Conservation (phyloP, 139 green algal species). For the Zygnema circumcarinatum region DNA sequence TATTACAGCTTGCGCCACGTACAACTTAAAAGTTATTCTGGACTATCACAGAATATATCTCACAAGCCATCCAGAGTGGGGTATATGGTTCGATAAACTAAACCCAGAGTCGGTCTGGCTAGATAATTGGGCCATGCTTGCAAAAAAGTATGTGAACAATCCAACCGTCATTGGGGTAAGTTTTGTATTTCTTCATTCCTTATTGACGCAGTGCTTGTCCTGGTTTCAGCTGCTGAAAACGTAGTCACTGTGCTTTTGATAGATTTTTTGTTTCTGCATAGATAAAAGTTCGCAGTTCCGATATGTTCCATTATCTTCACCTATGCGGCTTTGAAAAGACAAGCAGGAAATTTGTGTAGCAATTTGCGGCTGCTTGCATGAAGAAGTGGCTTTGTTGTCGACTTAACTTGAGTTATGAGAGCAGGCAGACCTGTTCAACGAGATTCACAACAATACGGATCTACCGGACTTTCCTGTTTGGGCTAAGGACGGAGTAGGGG, state of each 20-base stretch:
- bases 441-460: not conserved
- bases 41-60: constrained; percentile 25
- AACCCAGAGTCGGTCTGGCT: constrained; percentile 26
- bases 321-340: not conserved
- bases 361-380: too few species aligned
- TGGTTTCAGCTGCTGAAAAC: too few species aligned
- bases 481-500: too few species aligned
- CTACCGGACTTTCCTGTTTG: too few species aligned
- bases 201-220: too few species aligned
- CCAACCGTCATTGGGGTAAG: constrained; percentile 38
- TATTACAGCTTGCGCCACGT: not conserved
- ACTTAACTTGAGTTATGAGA: too few species aligned
- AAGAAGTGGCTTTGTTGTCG: too few species aligned
- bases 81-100: constrained; percentile 34
- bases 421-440: constrained; percentile 44
- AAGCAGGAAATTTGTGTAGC: too few species aligned
- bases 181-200: too few species aligned
- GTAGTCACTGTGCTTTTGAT: too few species aligned
- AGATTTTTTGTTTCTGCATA: too few species aligned
- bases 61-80: not conserved
- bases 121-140: constrained; percentile 33
- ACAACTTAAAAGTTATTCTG: constrained; percentile 34
- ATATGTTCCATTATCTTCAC: not conserved
- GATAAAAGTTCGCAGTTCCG: too few species aligned
- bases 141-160: not conserved